Base-by-base conservation (phyloP, 441 rosid genomes). In the Jatropha podagrica region DNA sequence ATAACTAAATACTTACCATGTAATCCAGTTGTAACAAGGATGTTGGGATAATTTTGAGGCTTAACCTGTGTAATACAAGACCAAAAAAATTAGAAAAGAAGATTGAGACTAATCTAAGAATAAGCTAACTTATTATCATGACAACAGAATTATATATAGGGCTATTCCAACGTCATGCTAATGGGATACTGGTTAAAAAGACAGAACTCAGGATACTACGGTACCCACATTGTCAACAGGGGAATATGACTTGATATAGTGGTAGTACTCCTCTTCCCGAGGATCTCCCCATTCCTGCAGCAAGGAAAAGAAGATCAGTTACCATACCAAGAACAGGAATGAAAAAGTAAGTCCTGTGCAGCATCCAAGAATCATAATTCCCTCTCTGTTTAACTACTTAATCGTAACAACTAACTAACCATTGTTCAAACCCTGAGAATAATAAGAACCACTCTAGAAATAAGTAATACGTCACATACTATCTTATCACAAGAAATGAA, bases 201-300 rank as follows among this genome's bases (percentile, higher is more conserved):
- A 64, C 54, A 62, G 69, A 10, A 49, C 67, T 68, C 78, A 77
- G 49, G 40, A 51, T 27, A 60, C 44, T 8, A 5, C 2, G 61
- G 20, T 55, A 65, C 87, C 85, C 75, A 90, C 99, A 79, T 93
- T 93, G 80, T 93, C 99, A 52, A 95, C 94, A 37, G 99, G 99
- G 37, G 98, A 93, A 82, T 95, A 95, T 40, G 99, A 87, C 83
- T 93, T 95, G 94, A 93, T 90, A 79, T 93, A 95, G 79, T 46
- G 81, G 88, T 91, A 93, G 86, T 79, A 93, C 77, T 93, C 95
- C 82, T 89, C 91, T 81, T 87, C 88, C 68, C 95, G 88, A 49
- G 98, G 99, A 77, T 95, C 99, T 77, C 97, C 98, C 99, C 99
- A 95, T 83, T 95, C 99, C 98, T 95, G 83, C 82, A 86, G 63